These are phyloP conservation scores for Chalara sp. DNA, from an alignment of 2,329 filamentous ascomycete genomes.

Conservation along the genomic window DNA sequence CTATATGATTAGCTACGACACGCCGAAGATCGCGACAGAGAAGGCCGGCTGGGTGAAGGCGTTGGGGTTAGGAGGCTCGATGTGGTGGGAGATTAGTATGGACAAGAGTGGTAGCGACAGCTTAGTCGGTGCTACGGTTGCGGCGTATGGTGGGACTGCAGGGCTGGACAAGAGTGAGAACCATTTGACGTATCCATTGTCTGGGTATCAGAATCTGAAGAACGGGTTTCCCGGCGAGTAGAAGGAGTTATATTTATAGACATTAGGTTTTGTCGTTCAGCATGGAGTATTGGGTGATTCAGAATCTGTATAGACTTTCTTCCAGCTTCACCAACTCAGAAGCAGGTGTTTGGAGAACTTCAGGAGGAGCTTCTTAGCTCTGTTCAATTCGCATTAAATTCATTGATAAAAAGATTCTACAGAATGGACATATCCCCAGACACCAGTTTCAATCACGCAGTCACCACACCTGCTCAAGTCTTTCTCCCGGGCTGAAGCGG, in stretches of 20 bases:
- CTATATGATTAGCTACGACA: slow-evolving; percentile 66
- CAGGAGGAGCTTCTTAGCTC: no score
- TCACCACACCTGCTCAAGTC: no score
- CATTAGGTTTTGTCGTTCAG: no score
- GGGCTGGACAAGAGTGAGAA: slow-evolving; percentile 40
- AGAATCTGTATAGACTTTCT: neutral
- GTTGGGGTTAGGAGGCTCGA: slow-evolving; percentile 59
- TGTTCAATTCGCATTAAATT: no score
- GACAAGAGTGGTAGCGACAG: slow-evolving; percentile 56
- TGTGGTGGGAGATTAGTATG: slow-evolving; percentile 79
- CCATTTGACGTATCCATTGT: slow-evolving; percentile 42
- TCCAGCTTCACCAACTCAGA: no score
- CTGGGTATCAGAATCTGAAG: slow-evolving; percentile 42
- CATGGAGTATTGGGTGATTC: no score
- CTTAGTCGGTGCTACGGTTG: slow-evolving; percentile 45
- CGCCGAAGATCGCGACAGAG: slow-evolving; percentile 25
- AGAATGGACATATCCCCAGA: no score
- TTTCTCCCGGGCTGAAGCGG: no score
- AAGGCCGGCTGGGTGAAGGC: slow-evolving; percentile 25
- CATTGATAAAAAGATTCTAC: no score
- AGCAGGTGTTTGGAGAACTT: no score
- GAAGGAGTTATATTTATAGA: neutral
- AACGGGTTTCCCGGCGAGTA: slow-evolving; percentile 27
- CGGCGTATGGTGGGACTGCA: slow-evolving; percentile 25
- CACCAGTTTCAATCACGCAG: no score